These are phyloP conservation scores for Lomentospora prolificans DNA, from an alignment of 2,329 filamentous ascomycete species.

Conservation along the genomic window DNA sequence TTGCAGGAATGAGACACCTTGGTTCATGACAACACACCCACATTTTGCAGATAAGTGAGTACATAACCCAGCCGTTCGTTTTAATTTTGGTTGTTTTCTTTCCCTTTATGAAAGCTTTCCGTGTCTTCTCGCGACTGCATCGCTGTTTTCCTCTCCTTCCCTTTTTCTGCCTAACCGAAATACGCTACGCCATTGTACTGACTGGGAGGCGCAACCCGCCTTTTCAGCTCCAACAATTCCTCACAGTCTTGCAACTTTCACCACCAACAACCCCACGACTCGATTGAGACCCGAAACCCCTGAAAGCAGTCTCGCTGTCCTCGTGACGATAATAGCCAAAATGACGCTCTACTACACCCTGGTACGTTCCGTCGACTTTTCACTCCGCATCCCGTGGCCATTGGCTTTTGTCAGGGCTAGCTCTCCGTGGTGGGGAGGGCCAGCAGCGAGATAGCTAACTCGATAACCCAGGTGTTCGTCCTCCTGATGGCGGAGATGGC, in stretches of 20 bases:
- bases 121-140: neutral
- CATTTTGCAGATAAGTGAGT: neutral
- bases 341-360: constrained; percentile 52
- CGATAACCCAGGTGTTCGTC: constrained; percentile 58
- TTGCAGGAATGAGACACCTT: neutral
- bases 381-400: too few relatives aligned
- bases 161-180: too few relatives aligned
- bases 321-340: constrained; percentile 19
- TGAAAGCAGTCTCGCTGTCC: neutral
- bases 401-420: too few relatives aligned
- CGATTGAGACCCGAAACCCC: neutral
- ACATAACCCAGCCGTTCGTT: neutral
- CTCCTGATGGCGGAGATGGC: constrained; percentile 76
- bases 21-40: constrained; percentile 8
- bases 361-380: constrained; percentile 23
- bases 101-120: neutral
- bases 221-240: neutral
- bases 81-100: neutral
- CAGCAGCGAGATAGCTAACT: too few relatives aligned
- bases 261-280: neutral
- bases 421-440: too few relatives aligned
- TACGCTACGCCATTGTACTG: neutral
- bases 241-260: neutral
- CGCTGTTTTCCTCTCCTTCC: neutral
- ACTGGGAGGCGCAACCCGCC: neutral